phyloP scores from a whole-genome alignment of 192 early-diverging fungal genomes.

The Gryganskiella cystojenkinii region DNA sequence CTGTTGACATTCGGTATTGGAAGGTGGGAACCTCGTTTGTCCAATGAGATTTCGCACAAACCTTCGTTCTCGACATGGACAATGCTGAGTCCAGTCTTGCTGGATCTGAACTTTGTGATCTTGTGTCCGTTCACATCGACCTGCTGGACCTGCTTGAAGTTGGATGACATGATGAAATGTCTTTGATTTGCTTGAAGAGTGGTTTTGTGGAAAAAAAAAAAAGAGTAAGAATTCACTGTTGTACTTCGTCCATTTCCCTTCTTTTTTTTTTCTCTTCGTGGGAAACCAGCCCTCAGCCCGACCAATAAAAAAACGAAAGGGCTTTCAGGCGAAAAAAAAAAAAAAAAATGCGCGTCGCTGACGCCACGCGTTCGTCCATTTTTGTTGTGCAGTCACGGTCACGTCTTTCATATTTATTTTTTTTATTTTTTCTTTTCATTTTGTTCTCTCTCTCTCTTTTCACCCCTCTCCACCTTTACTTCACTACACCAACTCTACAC shows the following conservation, averaged over 20 bases:
- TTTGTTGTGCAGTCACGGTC: not conserved
- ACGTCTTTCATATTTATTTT: constrained; percentile 5
- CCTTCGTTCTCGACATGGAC: constrained; percentile 64
- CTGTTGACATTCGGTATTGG: no score
- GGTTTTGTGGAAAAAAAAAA: constrained; percentile 4
- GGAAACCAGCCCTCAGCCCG: no score
- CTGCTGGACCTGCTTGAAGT: constrained; percentile 56
- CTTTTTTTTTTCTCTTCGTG: no score
- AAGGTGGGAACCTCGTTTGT: no score
- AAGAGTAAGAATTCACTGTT: not conserved
- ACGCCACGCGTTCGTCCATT: not conserved
- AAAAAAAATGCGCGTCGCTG: not conserved
- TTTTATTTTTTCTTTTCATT: not conserved
- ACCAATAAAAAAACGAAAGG: no score
- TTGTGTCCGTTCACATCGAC: constrained; percentile 59
- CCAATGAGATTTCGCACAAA: constrained; percentile 25
- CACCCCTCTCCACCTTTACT: not conserved
- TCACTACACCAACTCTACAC: not conserved
- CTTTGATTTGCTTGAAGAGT: no score
- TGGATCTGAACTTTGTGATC: constrained; percentile 62
- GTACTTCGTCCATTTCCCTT: no score
- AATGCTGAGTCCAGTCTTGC: constrained; percentile 63
- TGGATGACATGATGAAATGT: constrained; percentile 34
- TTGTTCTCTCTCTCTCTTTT: not conserved
- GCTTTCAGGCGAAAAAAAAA: no score